phyloP scores from a whole-genome alignment of 148 eudicot species.

The Camellia lanceoleosa region DNA sequence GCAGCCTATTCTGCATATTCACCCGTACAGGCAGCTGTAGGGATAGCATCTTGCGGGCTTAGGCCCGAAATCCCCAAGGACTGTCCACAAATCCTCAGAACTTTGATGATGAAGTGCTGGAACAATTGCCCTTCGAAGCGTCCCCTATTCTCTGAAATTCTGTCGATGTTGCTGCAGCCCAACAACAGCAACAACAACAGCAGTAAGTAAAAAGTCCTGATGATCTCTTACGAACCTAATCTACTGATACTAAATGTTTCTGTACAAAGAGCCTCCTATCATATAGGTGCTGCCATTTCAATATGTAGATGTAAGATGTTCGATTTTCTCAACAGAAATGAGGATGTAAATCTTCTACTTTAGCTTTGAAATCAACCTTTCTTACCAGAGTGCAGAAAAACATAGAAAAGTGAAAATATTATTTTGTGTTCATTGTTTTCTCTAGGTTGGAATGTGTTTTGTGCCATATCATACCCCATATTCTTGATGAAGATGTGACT shows the following conservation, averaged over 20 bases:
- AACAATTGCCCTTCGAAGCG: constrained; percentile 78
- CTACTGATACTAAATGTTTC: not conserved
- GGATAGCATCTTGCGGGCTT: constrained; percentile 94
- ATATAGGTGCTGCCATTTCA: constrained; percentile 19
- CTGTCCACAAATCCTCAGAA: constrained; percentile 67
- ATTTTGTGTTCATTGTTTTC: not conserved
- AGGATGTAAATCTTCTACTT: constrained; percentile 21
- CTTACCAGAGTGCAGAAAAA: constrained; percentile 12
- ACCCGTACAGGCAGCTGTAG: constrained; percentile 97
- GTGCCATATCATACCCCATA: not conserved
- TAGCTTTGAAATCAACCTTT: not conserved
- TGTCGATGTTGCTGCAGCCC: constrained; percentile 44
- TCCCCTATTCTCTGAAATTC: constrained; percentile 70
- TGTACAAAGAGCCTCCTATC: constrained; percentile 19
- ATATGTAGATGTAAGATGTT: constrained; percentile 27
- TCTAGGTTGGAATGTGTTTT: constrained; percentile 9
- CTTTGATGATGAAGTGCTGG: constrained; percentile 83
- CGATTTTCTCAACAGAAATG: constrained; percentile 20
- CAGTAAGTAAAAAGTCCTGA: constrained; percentile 35
- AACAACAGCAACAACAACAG: constrained; percentile 37
- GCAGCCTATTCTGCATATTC: constrained; percentile 87
- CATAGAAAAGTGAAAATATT: not conserved
- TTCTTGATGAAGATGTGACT: constrained; percentile 13
- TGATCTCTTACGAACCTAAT: not conserved
- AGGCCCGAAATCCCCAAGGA: constrained; percentile 94